Evolutionary conservation across 345 rosid genomes (phyloP), one percentile per base, ranked within the genome.

Genomic region (Aquilaria sinensis): DNA sequence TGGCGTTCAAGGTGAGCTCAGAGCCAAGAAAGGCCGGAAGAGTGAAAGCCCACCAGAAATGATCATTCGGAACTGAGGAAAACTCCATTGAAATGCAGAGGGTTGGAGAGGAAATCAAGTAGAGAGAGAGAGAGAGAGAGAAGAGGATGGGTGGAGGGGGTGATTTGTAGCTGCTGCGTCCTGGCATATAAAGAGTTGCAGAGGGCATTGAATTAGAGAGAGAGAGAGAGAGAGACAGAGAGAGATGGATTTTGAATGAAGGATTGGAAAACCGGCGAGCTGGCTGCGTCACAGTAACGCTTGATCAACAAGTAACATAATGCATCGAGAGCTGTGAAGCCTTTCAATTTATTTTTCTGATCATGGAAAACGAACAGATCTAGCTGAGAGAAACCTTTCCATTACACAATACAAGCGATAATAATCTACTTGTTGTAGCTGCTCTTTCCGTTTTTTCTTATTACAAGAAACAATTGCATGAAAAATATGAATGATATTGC

Each of bases 11-110:
- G 3, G 74, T 31, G 49, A 63, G 63, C 10, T 68, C 47, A 31
- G 70, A 31, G 12, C 43, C 63, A 3, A 80, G 34, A 33, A 66
- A 3, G 10, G 81, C 71, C 3, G 81, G 81, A 49, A 71, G 67
- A 2, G 75, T 65, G n/a, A 69, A 66, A 47, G 73, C 61, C 75
- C 66, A 70, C 83, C 77, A 79, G 60, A 37, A 53, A 6, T 58
- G 54, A 51, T 79, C 78, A 2, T 14, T 11, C 47, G 67, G 55
- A 37, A 13, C 32, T 14, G 59, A 51, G 48, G 54, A 16, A 15
- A 59, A 53, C 23, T 48, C 60, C 68, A 63, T 63, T 37, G 43
- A 37, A 37, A 37, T 1, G 43, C 7, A 37, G n/a, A n/a, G n/a
- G n/a, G n/a, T n/a, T 4, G 43, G 43, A 37, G 43, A 37, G 7